Base-by-base conservation (phyloP, 306 rosid genomes). In the Corylus avellana region DNA sequence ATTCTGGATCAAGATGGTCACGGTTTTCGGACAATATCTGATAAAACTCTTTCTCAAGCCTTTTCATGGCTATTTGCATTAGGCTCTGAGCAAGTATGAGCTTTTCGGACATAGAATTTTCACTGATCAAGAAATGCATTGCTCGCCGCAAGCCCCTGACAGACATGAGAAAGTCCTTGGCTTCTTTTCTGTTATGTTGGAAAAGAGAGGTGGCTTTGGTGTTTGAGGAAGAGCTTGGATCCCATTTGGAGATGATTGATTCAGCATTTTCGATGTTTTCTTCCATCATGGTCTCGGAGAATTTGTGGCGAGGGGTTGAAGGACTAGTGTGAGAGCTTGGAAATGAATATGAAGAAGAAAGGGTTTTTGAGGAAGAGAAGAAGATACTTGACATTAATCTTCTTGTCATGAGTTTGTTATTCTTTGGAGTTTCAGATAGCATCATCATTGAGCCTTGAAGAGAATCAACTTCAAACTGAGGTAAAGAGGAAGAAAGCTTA, bases 51-150 rank as follows among this genome's bases (percentile, higher is more conserved):
- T 70, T 79, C 74, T 85, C 87, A 9, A 87, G 89, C 75, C 87
- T 80, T 37, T 77, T 78, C 93, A 87, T 87, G 46, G 93, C 87
- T 0, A 61, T 73, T 44, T 85, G 93, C 93, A 82, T 85, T n/a
- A 85, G 84, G 17, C 73, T 79, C 18, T 89, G 93, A 32, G 91
- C 87, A 1, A 73, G 76, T 18, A 75, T 81, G 16, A 89, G 91
- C 73, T 77, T 84, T 5, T 71, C 8, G 17, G 91, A 72, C 4
- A 72, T 12, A 7, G 78, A 51, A n/a, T 75, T 58, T 29, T 82
- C 80, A 5, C 66, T 29, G 9, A 84, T 61, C 2, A 89, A 76
- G 35, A 56, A 66, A 61, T 85, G 76, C 89, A 83, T 89, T 14
- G 88, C 82, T 7, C 62, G 77, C 8, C 73, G 83, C 84, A 87